Percentiles rank a stretch among this genome's conserved stretches.
phyloP scores from a whole-genome alignment of 805 yeast species.

The Pichia cabralensis region DNA sequence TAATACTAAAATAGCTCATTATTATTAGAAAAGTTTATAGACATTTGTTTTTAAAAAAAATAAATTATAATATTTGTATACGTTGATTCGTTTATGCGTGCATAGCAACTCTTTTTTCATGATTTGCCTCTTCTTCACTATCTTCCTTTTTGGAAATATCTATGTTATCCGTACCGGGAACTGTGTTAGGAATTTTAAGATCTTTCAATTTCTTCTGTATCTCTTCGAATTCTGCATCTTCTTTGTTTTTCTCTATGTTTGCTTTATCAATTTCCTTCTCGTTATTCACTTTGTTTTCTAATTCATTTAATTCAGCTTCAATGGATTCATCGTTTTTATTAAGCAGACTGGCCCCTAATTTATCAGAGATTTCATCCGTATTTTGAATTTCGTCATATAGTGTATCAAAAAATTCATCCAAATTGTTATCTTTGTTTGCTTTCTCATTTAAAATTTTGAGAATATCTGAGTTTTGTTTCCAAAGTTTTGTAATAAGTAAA shows the following conservation, averaged over 20 bases:
- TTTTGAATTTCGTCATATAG: slow-evolving; percentile 13
- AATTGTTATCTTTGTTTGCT: slow-evolving; percentile 9
- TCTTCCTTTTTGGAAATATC: not conserved
- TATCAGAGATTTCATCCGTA: slow-evolving; percentile 13
- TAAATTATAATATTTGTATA: no score
- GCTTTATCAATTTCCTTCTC: no score
- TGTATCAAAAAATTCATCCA: slow-evolving; percentile 16
- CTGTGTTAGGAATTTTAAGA: slow-evolving; percentile 7
- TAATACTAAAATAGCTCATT: slow-evolving; percentile 7
- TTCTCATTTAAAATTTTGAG: slow-evolving; percentile 18
- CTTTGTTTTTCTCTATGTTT: slow-evolving; percentile 12
- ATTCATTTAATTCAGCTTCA: no score
- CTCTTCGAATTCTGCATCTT: slow-evolving; percentile 9
- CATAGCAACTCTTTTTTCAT: not conserved
- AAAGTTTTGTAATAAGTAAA: slow-evolving; percentile 13
- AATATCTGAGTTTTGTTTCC: slow-evolving; percentile 18
- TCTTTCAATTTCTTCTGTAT: slow-evolving; percentile 7
- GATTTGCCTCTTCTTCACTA: not conserved
- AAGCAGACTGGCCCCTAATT: slow-evolving; percentile 12
- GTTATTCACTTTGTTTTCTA: no score
- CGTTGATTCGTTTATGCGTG: not conserved
- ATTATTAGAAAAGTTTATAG: no score
- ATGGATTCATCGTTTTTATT: no score
- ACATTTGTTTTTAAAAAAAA: no score
- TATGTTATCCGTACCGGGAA: not conserved